Evolutionary conservation across 2,329 filamentous ascomycete species (phyloP).

Genomic region (Daldinia eschscholtzii): DNA sequence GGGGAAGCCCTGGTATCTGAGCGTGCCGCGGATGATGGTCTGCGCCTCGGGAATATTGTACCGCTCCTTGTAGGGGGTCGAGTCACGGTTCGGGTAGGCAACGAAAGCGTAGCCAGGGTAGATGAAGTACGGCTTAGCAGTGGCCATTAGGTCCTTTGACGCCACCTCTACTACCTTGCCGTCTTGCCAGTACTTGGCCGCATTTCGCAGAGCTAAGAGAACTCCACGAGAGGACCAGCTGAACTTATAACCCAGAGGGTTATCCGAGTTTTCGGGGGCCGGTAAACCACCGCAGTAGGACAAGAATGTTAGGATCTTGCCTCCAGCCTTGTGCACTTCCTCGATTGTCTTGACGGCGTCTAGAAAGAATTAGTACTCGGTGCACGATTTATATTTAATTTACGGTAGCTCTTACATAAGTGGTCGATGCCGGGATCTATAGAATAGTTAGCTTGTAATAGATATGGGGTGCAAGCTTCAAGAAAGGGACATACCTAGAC

Average conservation of each 20-base stretch:
- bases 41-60: conserved; percentile 84
- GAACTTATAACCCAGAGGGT: conserved; percentile 95
- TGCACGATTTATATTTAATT: background rate
- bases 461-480: background rate
- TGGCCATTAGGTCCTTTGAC: conserved; percentile 80
- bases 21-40: conserved; percentile 66
- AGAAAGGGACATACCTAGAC: conserved; percentile 18
- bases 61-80: conserved; percentile 86
- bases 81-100: conserved; percentile 93
- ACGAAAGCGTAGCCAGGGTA: conserved; percentile 91
- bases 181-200: conserved; percentile 82
- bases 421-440: conserved; percentile 69
- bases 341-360: conserved; percentile 89
- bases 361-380: conserved; percentile 61
- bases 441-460: background rate
- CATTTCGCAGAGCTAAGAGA: conserved; percentile 85
- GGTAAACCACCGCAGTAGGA: conserved; percentile 86
- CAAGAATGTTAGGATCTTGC: conserved; percentile 85
- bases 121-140: conserved; percentile 89
- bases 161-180: conserved; percentile 77
- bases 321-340: conserved; percentile 86
- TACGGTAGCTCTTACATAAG: conserved; percentile 5
- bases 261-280: conserved; percentile 77
- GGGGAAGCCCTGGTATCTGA: conserved; percentile 89
- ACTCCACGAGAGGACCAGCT: conserved; percentile 85